phyloP scores from a whole-genome alignment of 2,329 filamentous ascomycete genomes.

The Cytospora schulzeri region DNA sequence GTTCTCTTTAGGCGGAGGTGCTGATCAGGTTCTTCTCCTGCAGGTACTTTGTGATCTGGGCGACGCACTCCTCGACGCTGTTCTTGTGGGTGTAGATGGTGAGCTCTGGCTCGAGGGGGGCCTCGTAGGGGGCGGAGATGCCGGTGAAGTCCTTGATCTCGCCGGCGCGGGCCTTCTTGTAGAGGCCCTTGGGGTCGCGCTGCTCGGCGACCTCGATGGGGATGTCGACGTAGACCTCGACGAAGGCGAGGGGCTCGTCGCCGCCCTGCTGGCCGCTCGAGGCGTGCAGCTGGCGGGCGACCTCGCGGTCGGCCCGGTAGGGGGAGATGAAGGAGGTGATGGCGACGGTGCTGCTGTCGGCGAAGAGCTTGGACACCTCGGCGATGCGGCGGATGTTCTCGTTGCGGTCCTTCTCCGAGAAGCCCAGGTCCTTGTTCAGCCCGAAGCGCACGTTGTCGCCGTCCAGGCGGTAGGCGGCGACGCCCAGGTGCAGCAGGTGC shows the following conservation, averaged over 20 bases:
- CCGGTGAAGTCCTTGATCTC: conserved; percentile 98
- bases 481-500: conserved; percentile 83
- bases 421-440: conserved; percentile 95
- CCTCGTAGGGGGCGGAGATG: conserved; percentile 93
- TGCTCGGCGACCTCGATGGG: conserved; percentile 90
- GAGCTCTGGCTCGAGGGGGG: conserved; percentile 81
- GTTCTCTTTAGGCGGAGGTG: conserved; percentile 25
- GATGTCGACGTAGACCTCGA: conserved; percentile 93
- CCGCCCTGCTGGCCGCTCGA: conserved; percentile 52
- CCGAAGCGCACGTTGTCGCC: conserved; percentile 99
- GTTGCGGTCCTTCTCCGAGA: conserved; percentile 88
- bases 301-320: conserved; percentile 82
- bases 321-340: conserved; percentile 97
- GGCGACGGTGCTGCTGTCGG: conserved; percentile 82
- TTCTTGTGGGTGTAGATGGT: conserved; percentile 80
- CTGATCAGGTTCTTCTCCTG: conserved; percentile 65
- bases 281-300: conserved; percentile 79
- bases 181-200: conserved; percentile 94
- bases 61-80: conserved; percentile 85
- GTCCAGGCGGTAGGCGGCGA: conserved; percentile 89
- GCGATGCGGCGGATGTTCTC: conserved; percentile 98
- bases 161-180: conserved; percentile 93
- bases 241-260: conserved; percentile 77
- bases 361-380: conserved; percentile 96
- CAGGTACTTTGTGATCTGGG: conserved; percentile 79